A percentile compares a stretch with the other conserved stretches of the same genome.
These are phyloP conservation scores for Teunomyces lycoperdinae DNA, from an alignment of 805 yeast genomes.

Conservation along the genomic window DNA sequence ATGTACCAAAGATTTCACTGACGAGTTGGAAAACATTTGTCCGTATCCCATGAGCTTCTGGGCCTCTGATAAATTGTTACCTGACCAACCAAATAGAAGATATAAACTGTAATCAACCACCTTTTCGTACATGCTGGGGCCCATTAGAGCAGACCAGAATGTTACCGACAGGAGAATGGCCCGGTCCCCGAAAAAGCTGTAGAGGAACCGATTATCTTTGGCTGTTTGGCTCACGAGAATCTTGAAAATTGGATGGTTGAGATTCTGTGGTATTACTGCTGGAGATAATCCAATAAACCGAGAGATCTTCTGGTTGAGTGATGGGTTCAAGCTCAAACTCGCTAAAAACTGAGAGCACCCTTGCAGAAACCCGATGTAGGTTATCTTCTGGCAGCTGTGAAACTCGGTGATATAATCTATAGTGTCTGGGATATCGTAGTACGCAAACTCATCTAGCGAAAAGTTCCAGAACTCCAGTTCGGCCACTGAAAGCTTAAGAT, in stretches of 20 bases:
- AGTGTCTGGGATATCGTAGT: conserved; percentile 29
- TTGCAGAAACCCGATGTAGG: conserved; percentile 30
- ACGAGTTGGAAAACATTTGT: conserved; percentile 28
- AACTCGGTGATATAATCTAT: conserved; percentile 18
- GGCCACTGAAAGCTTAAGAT: conserved; percentile 21
- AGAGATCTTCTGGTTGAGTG: conserved; percentile 18
- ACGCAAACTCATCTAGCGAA: conserved; percentile 31
- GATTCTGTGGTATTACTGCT: conserved; percentile 24
- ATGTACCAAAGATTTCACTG: conserved; percentile 27
- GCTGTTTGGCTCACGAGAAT: conserved; percentile 25
- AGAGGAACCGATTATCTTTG: conserved; percentile 21
- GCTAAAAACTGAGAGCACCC: conserved; percentile 33
- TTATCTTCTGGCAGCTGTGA: conserved; percentile 17
- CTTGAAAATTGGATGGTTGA: conserved; percentile 22
- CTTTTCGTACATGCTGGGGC: conserved; percentile 18
- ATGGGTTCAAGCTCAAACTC: conserved; percentile 25
- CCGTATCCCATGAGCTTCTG: conserved; percentile 29
- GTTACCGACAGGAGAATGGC: conserved; percentile 29
- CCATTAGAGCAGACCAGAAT: conserved; percentile 25
- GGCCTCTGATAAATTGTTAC: conserved; percentile 17
- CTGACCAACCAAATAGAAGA: conserved; percentile 27
- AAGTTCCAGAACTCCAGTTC: conserved; percentile 28
- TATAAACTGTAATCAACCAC: conserved; percentile 23
- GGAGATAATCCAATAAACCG: conserved; percentile 31
- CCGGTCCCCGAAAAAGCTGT: conserved; percentile 23